These are phyloP conservation scores for Otatea glauca DNA, from an alignment of 176 grass and related monocot species.

Conservation along the genomic window DNA sequence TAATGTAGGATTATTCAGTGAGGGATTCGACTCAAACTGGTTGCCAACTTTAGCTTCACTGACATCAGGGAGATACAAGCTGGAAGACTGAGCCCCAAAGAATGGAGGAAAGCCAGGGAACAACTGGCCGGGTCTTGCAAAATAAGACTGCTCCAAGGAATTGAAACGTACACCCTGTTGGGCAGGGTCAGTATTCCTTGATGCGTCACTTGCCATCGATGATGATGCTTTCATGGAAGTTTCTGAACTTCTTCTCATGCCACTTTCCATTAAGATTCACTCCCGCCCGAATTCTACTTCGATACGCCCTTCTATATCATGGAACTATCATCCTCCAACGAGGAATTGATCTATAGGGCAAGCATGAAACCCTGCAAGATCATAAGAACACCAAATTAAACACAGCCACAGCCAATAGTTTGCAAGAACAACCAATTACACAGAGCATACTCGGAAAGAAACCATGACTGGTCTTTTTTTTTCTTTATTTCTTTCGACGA, in stretches of 20 bases:
- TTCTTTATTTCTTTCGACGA: background rate
- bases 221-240: conserved; percentile 54
- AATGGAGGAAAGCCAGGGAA: conserved; percentile 58
- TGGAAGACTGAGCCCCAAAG: conserved; percentile 49
- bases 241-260: conserved; percentile 54
- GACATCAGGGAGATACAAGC: conserved; percentile 55
- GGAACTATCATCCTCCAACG: background rate
- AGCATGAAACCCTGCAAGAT: conserved; percentile 43
- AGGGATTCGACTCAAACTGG: conserved; percentile 57
- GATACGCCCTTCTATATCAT: conserved; percentile 44
- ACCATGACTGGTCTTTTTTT: background rate
- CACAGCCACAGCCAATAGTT: background rate
- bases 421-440: background rate
- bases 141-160: conserved; percentile 50
- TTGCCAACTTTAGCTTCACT: conserved; percentile 52
- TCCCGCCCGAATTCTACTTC: conserved; percentile 34
- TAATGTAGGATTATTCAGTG: conserved; percentile 39
- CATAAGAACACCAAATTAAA: conserved; percentile 36
- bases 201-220: conserved; percentile 32
- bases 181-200: conserved; percentile 44
- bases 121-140: conserved; percentile 50
- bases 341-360: conserved; percentile 27
- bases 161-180: conserved; percentile 43
- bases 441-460: background rate
- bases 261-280: conserved; percentile 43